Evolutionary conservation across 2,329 filamentous ascomycete species (phyloP), one percentile per base, ranked within the genome.

Genomic region (Scleromitrula shiraiana): DNA sequence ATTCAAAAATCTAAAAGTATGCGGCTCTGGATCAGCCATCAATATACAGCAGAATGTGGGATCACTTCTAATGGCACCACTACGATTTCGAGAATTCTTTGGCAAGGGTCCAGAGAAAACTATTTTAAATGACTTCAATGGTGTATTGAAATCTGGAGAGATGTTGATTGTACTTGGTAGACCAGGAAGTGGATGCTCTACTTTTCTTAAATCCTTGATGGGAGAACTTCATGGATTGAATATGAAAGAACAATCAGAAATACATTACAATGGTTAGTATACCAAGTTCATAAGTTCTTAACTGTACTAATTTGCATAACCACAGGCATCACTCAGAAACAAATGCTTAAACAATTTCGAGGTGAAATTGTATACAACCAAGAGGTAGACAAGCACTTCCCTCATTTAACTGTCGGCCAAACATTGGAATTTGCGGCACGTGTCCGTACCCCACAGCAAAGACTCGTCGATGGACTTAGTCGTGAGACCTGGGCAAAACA

Each of bases 331-430:
- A 65, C 76, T 41, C 62, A 64, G 12, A 53, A 68, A 46, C 64
- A 71, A 51, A 81, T 82, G 72, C 65, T 70, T 33, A 72, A 72
- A 54, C 71, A 82, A 57, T 85, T 82, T 58, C 74, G 76, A 49
- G 80, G 80, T 15, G 81, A 80, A 64, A 71, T 82, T 2, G 70
- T 86, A 14, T 90, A 91, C 63, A 88, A 88, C 54, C 81, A 87
- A 30, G 86, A 91, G 67, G 73, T 76, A 29, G 84, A 88, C 59
- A 75, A 82, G 41, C 85, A 90, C 62, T 90, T 88, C 55, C 82
- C 85, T 0, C 81, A 85, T 20, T 69, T 93, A 12, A 87, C 82
- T 0, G 84, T 90, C 14, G 80, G 82, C 2, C 74, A 88, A 53
- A 91, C 86, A 0, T 70, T 91, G 0, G 74, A 80, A 47, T 90